Conservation (phyloP, 2,329 filamentous ascomycete species). For the Epichloe typhina region DNA sequence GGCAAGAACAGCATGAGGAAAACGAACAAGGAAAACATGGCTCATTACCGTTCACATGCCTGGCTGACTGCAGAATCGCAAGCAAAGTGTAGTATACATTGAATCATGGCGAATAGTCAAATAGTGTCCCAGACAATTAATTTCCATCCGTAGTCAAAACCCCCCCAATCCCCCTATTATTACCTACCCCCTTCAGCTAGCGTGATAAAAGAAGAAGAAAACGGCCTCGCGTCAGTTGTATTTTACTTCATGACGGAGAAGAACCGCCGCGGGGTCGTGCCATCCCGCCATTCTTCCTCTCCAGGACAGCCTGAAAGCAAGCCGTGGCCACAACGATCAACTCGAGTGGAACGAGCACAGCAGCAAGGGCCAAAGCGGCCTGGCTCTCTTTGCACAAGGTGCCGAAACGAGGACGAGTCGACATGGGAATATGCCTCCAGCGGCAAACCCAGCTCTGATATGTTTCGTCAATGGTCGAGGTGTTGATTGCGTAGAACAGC, state of each 20-base stretch:
- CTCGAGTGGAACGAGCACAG: slow-evolving; percentile 45
- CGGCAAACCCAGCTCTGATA: slow-evolving; percentile 51
- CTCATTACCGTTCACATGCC: background rate
- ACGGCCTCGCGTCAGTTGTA: too few species aligned
- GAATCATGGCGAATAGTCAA: background rate
- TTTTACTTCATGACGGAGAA: slow-evolving; percentile 10
- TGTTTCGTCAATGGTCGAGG: slow-evolving; percentile 37
- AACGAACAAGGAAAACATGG: background rate
- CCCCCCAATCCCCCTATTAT: background rate
- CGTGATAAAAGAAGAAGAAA: too few species aligned
- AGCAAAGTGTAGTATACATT: background rate
- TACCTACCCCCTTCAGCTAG: too few species aligned
- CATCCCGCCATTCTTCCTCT: slow-evolving; percentile 24
- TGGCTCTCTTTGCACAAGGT: slow-evolving; percentile 43
- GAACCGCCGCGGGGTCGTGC: slow-evolving; percentile 21
- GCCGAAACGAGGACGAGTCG: slow-evolving; percentile 38
- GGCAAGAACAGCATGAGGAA: background rate
- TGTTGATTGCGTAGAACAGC: slow-evolving; percentile 44
- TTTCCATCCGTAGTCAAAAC: background rate
- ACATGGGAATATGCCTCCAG: slow-evolving; percentile 42
- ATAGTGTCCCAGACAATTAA: background rate
- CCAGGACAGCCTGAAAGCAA: slow-evolving; percentile 30
- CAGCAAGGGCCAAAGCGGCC: slow-evolving; percentile 38
- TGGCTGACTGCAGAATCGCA: background rate
- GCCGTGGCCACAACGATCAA: slow-evolving; percentile 32